Base-by-base conservation (phyloP, 1,139 yeast species). In the Yamadazyma atlantica region DNA sequence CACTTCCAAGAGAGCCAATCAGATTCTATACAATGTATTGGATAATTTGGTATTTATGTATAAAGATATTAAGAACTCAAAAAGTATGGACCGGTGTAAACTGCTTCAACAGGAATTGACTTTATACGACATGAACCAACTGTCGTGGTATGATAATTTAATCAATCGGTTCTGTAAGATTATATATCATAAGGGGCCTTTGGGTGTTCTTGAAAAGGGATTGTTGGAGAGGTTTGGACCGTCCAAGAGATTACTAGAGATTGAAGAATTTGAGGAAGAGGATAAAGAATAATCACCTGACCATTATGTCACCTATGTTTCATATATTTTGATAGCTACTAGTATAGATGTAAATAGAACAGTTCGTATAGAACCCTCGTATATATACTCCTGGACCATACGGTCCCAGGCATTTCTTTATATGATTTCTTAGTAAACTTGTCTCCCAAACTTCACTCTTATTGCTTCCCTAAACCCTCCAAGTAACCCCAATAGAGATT, bases 191-290 rank as follows among this genome's bases (percentile, higher is more conserved):
- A 56, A 54, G 36, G 76, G 76, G 0, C 77, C 77, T 1, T 53
- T 71, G 33, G 77, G 75, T 3, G 56, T 71, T 15, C 49, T 71
- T 14, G 73, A 67, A 40, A 69, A 69, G 49, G 68, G 67, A 1
- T 48, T 71, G 27, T 47, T 52, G 13, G 76, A 70, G 42, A 53
- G 76, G 36, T 64, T 67, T 42, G 75, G 75, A 0, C 57, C 57
- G 2, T 60, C 66, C 1, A 50, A 52, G 33, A 50, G 60, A 34
- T 44, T 68, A 2, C 64, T 60, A 11, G 70, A 68, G 34, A 49
- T 71, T 6, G 75, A 69, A 46, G 74, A 70, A 51, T 58, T 63
- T 42, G 77, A 71, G 48, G 65, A 60, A 1, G 75, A 71, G 49
- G 75, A 71, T 42, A 59, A 43, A 13, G 71, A 67, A 43, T 57